A percentile compares a stretch with the other conserved stretches of the same genome.
phyloP scores from a whole-genome alignment of 805 yeast species.

The Lachancea kluyveri region DNA sequence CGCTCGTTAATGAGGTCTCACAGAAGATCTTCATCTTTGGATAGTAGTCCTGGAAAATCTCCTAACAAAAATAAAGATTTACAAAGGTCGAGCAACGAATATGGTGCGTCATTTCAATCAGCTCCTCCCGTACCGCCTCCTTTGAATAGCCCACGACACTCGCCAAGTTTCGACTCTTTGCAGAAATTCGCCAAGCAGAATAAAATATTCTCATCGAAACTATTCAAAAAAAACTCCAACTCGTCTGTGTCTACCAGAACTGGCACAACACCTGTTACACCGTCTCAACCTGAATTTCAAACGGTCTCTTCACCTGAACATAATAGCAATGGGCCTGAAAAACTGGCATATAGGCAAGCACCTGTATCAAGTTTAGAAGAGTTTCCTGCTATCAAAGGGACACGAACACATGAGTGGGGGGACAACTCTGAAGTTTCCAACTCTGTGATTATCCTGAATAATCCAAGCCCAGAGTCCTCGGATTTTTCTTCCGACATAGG shows the following conservation, averaged over 20 bases:
- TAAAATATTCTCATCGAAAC: slow-evolving; percentile 23
- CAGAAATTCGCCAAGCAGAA: slow-evolving; percentile 24
- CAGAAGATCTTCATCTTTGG: slow-evolving; percentile 31
- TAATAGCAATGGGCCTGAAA: not conserved
- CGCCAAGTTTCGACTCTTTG: slow-evolving; percentile 27
- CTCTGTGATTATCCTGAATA: slow-evolving; percentile 19
- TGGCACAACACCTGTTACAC: slow-evolving; percentile 4
- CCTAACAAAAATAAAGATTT: slow-evolving; percentile 2
- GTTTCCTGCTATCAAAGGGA: slow-evolving; percentile 35
- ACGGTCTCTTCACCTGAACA: slow-evolving; percentile 6
- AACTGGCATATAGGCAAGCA: slow-evolving; percentile 7
- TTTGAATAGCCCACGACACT: slow-evolving; percentile 10
- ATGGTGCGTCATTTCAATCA: slow-evolving; percentile 3
- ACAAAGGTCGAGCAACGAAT: slow-evolving; percentile 13
- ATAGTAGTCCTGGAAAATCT: slow-evolving; percentile 15
- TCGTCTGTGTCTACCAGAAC: slow-evolving; percentile 1
- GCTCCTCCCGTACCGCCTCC: slow-evolving; percentile 15
- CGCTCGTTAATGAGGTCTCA: slow-evolving; percentile 37
- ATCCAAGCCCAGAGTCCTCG: slow-evolving; percentile 11
- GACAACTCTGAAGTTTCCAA: slow-evolving; percentile 14
- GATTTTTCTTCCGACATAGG: slow-evolving; percentile 5
- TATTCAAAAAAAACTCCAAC: slow-evolving; percentile 22
- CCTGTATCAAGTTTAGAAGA: not conserved
- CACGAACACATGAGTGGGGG: slow-evolving; percentile 48
- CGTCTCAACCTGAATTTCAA: slow-evolving; percentile 2